Percentiles rank a stretch among this genome's conserved stretches.
Conservation (phyloP, 2,329 filamentous ascomycete species). For the Myotisia sp. region DNA sequence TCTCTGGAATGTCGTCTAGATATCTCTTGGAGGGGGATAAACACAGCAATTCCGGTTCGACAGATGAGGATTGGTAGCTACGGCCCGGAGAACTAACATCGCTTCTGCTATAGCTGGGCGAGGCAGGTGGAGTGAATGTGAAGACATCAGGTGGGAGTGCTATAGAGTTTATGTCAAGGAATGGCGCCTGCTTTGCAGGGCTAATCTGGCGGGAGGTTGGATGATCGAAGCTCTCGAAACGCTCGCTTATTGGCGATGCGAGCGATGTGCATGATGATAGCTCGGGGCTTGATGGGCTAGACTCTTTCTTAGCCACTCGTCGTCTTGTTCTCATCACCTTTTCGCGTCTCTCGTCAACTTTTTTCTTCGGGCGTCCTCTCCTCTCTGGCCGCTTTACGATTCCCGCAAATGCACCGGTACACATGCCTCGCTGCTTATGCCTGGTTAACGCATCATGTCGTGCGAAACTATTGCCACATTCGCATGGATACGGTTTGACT, state of each 20-base stretch:
- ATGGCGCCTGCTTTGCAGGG: conserved; percentile 20
- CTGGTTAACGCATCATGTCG: conserved; percentile 89
- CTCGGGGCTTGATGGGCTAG: conserved; percentile 13
- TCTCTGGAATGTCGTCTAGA: conserved; percentile 20
- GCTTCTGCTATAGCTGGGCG: conserved; percentile 29
- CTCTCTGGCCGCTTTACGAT: conserved; percentile 53
- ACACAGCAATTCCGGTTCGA: conserved; percentile 25
- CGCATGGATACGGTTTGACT: conserved; percentile 87
- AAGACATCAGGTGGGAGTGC: conserved; percentile 28
- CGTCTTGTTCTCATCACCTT: conserved; percentile 43
- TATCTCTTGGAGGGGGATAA: conserved; percentile 21
- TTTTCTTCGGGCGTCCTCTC: conserved; percentile 52
- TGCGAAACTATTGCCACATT: conserved; percentile 88
- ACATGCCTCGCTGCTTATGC: conserved; percentile 91
- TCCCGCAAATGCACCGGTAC: conserved; percentile 83
- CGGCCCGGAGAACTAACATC: conserved; percentile 25
- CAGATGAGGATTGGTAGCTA: conserved; percentile 25
- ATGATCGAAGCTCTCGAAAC: conserved; percentile 27
- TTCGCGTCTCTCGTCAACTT: conserved; percentile 42
- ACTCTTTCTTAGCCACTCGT: conserved; percentile 23
- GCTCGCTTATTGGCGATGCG: conserved; percentile 28
- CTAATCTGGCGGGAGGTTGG: conserved; percentile 26
- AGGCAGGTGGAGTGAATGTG: conserved; percentile 35
- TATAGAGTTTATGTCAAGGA: conserved; percentile 20
- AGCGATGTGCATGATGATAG: conserved; percentile 25